Conservation (phyloP, 768 basidiomycete genomes). For the Phaeotremella skinneri region DNA sequence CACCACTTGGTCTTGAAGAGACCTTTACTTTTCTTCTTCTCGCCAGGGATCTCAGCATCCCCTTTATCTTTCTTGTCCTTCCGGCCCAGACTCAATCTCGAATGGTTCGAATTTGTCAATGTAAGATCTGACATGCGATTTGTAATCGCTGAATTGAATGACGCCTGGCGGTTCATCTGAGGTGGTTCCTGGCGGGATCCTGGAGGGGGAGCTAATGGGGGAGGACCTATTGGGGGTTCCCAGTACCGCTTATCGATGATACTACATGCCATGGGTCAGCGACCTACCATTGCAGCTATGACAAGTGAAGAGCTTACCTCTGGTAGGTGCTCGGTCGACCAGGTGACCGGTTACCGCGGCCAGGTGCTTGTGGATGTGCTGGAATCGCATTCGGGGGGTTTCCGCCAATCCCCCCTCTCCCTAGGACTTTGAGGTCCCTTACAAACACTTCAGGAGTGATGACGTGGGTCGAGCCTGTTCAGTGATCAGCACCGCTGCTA, state of each 20-base stretch:
- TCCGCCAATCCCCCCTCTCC: slow-evolving; percentile 77
- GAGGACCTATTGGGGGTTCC: slow-evolving; percentile 50
- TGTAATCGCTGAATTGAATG: slow-evolving; percentile 19
- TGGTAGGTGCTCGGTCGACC: slow-evolving; percentile 41
- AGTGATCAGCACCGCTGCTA: not conserved
- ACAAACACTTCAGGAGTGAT: slow-evolving; percentile 79
- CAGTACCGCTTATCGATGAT: slow-evolving; percentile 51
- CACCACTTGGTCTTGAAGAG: slow-evolving; percentile 35
- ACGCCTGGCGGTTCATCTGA: slow-evolving; percentile 14
- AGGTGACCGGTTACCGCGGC: slow-evolving; percentile 28
- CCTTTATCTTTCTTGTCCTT: slow-evolving; percentile 19
- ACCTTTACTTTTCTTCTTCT: slow-evolving; percentile 40
- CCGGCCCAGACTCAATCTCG: slow-evolving; percentile 9
- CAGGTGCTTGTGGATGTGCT: slow-evolving; percentile 43
- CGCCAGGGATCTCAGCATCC: slow-evolving; percentile 11
- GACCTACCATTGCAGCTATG: not conserved
- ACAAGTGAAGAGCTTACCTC: slow-evolving; percentile 22
- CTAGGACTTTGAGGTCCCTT: slow-evolving; percentile 81
- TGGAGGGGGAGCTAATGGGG: slow-evolving; percentile 38
- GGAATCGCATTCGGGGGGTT: slow-evolving; percentile 50
- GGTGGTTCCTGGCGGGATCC: slow-evolving; percentile 16
- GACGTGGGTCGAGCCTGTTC: slow-evolving; percentile 81
- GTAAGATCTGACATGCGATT: slow-evolving; percentile 24
- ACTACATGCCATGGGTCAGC: slow-evolving; percentile 15
- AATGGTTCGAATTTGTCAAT: slow-evolving; percentile 20